Conservation (phyloP, 352 stramenopile genomes). For the Phytophthora ohioensis region DNA sequence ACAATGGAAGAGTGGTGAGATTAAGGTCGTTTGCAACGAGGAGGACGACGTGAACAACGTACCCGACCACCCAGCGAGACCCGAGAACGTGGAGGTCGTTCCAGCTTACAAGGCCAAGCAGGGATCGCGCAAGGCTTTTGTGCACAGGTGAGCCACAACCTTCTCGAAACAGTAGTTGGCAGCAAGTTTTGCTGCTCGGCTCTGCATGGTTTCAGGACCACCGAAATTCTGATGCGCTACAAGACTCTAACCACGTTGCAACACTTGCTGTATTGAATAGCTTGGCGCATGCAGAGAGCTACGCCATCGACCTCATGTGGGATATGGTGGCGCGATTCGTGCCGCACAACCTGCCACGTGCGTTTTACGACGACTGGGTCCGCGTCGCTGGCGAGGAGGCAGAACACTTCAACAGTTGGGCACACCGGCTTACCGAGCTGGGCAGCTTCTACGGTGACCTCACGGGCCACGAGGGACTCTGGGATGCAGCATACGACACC, state of each 20-base stretch:
- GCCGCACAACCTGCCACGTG: conserved; percentile 46
- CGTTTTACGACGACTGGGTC: conserved; percentile 74
- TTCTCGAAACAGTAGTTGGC: background rate
- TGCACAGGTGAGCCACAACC: conserved; percentile 38
- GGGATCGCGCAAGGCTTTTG: conserved; percentile 59
- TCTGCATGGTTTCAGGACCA: background rate
- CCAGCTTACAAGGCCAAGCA: conserved; percentile 55
- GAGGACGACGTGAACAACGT: conserved; percentile 51
- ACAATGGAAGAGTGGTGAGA: conserved; percentile 44
- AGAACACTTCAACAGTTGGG: conserved; percentile 63
- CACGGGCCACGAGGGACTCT: conserved; percentile 57
- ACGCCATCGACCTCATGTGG: conserved; percentile 75
- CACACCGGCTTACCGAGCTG: conserved; percentile 50
- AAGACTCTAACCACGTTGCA: conserved; percentile 4
- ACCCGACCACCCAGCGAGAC: conserved; percentile 53
- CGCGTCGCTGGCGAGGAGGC: conserved; percentile 61
- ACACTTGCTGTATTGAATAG: conserved; percentile 21
- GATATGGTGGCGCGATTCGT: conserved; percentile 69
- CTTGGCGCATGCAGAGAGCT: conserved; percentile 64
- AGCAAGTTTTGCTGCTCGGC: background rate
- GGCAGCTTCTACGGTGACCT: conserved; percentile 63
- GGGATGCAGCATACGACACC: conserved; percentile 62
- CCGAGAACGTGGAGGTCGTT: conserved; percentile 56
- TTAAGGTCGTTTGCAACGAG: conserved; percentile 35
- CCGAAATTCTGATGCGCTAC: background rate